Evolutionary conservation across 129 eudicot species (phyloP).

Genomic region (Flaveria ramosissima): DNA sequence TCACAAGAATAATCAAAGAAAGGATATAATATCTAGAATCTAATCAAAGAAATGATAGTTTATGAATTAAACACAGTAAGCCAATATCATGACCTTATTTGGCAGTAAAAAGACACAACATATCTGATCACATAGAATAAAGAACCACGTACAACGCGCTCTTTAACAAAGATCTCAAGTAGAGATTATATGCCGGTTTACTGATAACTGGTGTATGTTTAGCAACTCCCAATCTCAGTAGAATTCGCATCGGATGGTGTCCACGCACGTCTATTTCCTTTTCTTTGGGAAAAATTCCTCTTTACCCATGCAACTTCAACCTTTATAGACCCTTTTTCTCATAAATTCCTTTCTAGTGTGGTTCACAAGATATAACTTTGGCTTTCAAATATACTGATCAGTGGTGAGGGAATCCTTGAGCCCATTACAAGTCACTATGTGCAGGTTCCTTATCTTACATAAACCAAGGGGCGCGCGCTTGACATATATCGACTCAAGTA

Average conservation of each 20-base stretch:
- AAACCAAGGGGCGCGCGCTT: background rate
- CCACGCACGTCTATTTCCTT: constrained; percentile 43
- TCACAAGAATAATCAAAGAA: background rate
- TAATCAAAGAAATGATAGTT: constrained; percentile 20
- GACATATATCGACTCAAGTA: constrained; percentile 22
- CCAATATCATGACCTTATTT: constrained; percentile 21
- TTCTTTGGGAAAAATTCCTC: constrained; percentile 55
- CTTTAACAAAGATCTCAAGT: constrained; percentile 17
- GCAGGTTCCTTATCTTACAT: background rate
- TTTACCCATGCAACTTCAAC: constrained; percentile 27
- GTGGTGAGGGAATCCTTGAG: constrained; percentile 38
- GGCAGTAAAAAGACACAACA: constrained; percentile 27
- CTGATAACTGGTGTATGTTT: constrained; percentile 12
- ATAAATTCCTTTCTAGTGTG: constrained; percentile 38
- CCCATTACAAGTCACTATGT: constrained; percentile 30
- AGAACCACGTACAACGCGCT: constrained; percentile 9
- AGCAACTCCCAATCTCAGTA: constrained; percentile 16
- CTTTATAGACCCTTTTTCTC: constrained; percentile 6
- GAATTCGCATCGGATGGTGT: constrained; percentile 33
- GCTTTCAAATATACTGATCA: constrained; percentile 29
- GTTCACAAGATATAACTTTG: constrained; percentile 37
- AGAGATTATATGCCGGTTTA: background rate
- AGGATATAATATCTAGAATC: constrained; percentile 9
- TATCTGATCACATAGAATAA: constrained; percentile 32
- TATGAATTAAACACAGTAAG: constrained; percentile 12